Base-by-base conservation (phyloP, 345 rosid genomes). In the Eucalyptus grandis region DNA sequence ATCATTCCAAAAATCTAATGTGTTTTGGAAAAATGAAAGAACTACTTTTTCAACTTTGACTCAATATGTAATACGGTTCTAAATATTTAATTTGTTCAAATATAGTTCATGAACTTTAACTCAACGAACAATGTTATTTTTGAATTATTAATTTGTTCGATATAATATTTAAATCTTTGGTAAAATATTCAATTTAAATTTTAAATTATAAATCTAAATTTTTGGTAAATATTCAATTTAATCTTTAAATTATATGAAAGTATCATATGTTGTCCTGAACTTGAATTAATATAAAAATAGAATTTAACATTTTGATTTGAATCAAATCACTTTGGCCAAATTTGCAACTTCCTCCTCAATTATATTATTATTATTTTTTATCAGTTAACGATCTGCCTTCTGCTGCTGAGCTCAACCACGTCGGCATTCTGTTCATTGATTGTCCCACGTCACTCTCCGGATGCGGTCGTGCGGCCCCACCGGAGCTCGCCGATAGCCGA, bases 61-160 rank as follows among this genome's bases (percentile, higher is more conserved):
- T 1, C 1, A 3, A 60, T 27, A 1, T 60, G 31, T 0, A n/a
- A 65, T n/a, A 3, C 0, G 0, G 0, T 60, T 0, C 0, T 60
- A 0, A 24, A 60, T 7, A 27, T 62, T 62, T 27, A 30, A 30
- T n/a, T n/a, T 67, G 37, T n/a, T n/a, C 3, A 7, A 65, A 14
- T 14, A 1, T 65, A 2, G 2, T 12, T 5, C 1, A 1, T 15
- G 3, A 30, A 65, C 0, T 62, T 53, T 53, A 53, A 17, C 0
- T 53, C 22, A 7, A 53, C 0, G 0, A 16, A 17, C 0, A 6
- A 51, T 17, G 1, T 19, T 53, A 2, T 53, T 53, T 53, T 3
- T 53, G 2, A 53, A 53, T 0, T 51, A 3, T 51, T 53, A 19
- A 17, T 53, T 53, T 51, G 4, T 51, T 17, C 2, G 0, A 16